phyloP scores from a whole-genome alignment of 441 rosid genomes.

The Erodium trifolium region DNA sequence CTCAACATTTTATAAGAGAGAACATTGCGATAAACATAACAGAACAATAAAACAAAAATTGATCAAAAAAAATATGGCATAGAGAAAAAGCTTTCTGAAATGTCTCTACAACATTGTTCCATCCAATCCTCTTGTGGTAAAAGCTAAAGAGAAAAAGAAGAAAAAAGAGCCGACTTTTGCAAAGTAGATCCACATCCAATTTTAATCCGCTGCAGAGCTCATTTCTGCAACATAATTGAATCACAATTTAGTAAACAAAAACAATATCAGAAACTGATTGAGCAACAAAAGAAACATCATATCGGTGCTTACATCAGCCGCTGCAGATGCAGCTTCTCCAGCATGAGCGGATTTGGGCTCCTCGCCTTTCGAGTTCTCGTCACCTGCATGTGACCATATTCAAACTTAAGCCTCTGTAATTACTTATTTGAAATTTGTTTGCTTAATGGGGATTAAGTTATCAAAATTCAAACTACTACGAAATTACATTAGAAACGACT shows the following conservation, averaged over 20 bases:
- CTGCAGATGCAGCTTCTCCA: conserved; percentile 22
- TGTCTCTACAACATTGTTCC: not conserved
- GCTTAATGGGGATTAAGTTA: no score
- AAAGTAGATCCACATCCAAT: not conserved
- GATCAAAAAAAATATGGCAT: no score
- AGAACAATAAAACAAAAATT: no score
- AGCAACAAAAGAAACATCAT: no score
- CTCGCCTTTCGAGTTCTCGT: conserved; percentile 58
- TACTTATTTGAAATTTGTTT: no score
- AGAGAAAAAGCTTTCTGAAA: not conserved
- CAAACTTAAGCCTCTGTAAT: not conserved
- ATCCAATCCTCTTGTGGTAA: not conserved
- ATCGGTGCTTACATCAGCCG: not conserved
- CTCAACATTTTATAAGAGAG: no score
- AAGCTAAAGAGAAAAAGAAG: not conserved
- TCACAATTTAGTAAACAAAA: not conserved
- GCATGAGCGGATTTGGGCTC: conserved; percentile 67
- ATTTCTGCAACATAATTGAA: conserved; percentile 1
- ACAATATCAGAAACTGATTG: not conserved
- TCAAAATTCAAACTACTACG: no score
- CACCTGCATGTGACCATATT: conserved; percentile 40
- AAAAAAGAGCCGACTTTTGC: not conserved
- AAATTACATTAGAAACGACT: no score
- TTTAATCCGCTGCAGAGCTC: not conserved
- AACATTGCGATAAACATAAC: no score